A percentile compares a stretch with the other conserved stretches of the same genome.
These are phyloP conservation scores for Suillus subaureus DNA, from an alignment of 768 basidiomycete genomes.

Conservation along the genomic window DNA sequence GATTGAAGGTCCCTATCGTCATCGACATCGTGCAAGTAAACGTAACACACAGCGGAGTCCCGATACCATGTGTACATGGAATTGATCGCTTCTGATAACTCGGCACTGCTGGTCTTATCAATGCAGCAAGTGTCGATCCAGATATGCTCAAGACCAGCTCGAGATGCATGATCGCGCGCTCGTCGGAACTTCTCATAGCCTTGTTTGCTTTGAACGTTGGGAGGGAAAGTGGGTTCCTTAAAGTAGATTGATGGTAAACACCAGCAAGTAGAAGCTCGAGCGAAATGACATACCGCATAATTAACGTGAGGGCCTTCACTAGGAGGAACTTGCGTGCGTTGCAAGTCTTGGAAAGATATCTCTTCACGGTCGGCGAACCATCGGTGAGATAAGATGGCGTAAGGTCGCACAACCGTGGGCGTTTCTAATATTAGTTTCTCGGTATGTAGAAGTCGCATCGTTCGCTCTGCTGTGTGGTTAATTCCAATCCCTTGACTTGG, in stretches of 20 bases:
- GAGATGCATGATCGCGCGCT: slow-evolving; percentile 3
- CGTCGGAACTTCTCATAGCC: slow-evolving; percentile 12
- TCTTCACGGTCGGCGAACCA: slow-evolving; percentile 9
- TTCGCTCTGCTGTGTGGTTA: neutral
- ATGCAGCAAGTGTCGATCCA: slow-evolving; percentile 25
- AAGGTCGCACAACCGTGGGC: neutral
- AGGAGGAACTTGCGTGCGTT: neutral
- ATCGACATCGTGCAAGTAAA: slow-evolving; percentile 18
- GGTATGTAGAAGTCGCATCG: slow-evolving; percentile 5
- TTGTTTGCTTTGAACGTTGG: neutral
- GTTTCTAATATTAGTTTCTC: neutral
- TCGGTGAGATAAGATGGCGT: slow-evolving; percentile 9
- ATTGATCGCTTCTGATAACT: slow-evolving; percentile 21
- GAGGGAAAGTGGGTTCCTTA: neutral
- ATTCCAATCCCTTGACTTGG: neutral
- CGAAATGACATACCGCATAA: neutral
- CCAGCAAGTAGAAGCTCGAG: neutral
- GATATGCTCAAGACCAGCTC: slow-evolving; percentile 10
- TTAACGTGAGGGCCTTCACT: neutral
- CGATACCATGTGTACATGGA: slow-evolving; percentile 25
- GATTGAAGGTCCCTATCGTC: neutral
- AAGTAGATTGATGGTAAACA: neutral
- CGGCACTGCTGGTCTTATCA: slow-evolving; percentile 23
- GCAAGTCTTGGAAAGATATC: slow-evolving; percentile 13
- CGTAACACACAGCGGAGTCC: slow-evolving; percentile 17